Base-by-base conservation (phyloP, 768 basidiomycete genomes). In the Lactarius trivialis region DNA sequence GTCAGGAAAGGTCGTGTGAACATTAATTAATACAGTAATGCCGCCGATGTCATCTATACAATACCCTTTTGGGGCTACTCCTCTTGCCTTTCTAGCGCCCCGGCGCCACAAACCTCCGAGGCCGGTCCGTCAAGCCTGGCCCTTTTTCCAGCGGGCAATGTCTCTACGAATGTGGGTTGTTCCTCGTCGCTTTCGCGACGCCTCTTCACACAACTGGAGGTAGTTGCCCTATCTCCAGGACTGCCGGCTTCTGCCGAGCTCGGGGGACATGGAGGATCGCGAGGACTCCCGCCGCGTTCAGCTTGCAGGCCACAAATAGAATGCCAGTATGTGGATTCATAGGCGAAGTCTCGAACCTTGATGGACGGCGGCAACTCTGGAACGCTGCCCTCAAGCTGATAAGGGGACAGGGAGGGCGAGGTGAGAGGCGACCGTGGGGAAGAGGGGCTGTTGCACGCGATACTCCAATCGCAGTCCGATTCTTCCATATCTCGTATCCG, bases 291-390 rank as follows among this genome's bases (percentile, higher is more conserved):
- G 15, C 14, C 43, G 21, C 19, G 43, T 34, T 24, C 26, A 17
- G 26, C 41, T 45, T 32, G 33, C 34, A 7, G 28, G 19, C 28
- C 3, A 41, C 43, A 49, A 28, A n/a, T 62, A 21, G 61, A 36
- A 33, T 43, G 24, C 55, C 60, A 32, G n/a, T 55, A 36, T 55
- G 68, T 65, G 4, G 67, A 56, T 53, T 68, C 69, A 51, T 68
- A 60, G 5, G 69, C 70, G 33, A 68, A 73, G 59, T 74, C 73
- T 28, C 71, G 68, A 15, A 67, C 60, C 58, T 63, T 68, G 53
- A 64, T 62, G 7, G 64, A 66, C 2, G 65, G 63, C 7, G 60
- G 61, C 51, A 64, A 50, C 53, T 34, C 32, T 7, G 48, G 24
- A 30, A 26, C 26, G 15, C n/a, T 19, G 15, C 21, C 36, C 49